Conservation (phyloP, 768 basidiomycete species). For the Termitomyces sp. region DNA sequence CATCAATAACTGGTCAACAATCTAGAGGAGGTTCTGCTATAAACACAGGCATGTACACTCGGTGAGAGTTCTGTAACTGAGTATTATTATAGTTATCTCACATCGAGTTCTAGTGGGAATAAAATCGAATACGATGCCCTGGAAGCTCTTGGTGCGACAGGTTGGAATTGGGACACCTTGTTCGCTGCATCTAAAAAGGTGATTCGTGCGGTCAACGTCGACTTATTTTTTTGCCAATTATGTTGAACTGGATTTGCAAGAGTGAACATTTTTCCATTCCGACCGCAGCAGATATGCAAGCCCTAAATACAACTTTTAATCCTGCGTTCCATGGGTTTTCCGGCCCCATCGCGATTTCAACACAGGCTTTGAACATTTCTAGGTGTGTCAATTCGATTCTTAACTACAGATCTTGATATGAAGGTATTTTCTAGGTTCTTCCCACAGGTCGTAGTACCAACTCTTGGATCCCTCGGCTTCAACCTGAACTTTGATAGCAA, state of each 20-base stretch:
- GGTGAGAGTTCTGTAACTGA: neutral
- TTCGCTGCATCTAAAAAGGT: slow-evolving; percentile 11
- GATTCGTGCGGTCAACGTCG: neutral
- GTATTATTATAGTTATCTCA: neutral
- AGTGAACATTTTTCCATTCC: slow-evolving; percentile 13
- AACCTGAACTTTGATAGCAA: slow-evolving; percentile 10
- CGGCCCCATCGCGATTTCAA: slow-evolving; percentile 9
- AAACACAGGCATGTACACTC: slow-evolving; percentile 11
- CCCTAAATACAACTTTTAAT: slow-evolving; percentile 5
- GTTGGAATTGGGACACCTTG: slow-evolving; percentile 11
- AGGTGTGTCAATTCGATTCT: neutral
- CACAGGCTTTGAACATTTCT: slow-evolving; percentile 9
- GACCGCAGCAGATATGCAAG: neutral
- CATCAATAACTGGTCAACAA: neutral
- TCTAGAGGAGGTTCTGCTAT: slow-evolving; percentile 11
- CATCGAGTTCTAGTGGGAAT: slow-evolving; percentile 2
- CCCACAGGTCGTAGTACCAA: slow-evolving; percentile 5
- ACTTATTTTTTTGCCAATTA: neutral
- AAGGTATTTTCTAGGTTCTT: neutral
- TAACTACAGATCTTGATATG: neutral
- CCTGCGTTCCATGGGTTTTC: slow-evolving; percentile 5
- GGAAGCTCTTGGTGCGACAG: slow-evolving; percentile 8
- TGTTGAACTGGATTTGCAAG: neutral
- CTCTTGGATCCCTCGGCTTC: slow-evolving; percentile 6
- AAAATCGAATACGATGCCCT: slow-evolving; percentile 10